A percentile compares a stretch with the other conserved stretches of the same genome.
Evolutionary conservation across 352 stramenopile genomes (phyloP).

Genomic region (Phytopythium ostracodes): DNA sequence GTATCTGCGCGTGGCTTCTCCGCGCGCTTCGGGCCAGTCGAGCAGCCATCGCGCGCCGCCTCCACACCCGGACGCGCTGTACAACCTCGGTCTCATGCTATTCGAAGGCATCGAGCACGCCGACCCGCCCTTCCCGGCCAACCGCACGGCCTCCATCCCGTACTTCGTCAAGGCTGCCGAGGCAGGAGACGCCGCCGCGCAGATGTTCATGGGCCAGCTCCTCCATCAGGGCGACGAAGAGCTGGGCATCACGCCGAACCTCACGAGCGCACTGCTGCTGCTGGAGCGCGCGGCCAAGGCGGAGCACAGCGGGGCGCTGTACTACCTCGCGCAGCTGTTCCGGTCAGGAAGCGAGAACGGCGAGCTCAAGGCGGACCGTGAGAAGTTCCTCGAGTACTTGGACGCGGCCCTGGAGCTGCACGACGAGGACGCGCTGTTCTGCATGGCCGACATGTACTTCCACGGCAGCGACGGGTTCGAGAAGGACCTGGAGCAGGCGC

Average conservation of each 20-base stretch:
- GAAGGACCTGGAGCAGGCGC: slow-evolving; percentile 64
- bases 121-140: slow-evolving; percentile 53
- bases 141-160: slow-evolving; percentile 54
- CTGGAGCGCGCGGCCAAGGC: slow-evolving; percentile 69
- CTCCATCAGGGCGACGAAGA: slow-evolving; percentile 75
- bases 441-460: slow-evolving; percentile 86
- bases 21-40: slow-evolving; percentile 21
- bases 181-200: slow-evolving; percentile 66
- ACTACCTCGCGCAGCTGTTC: slow-evolving; percentile 87
- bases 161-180: slow-evolving; percentile 82
- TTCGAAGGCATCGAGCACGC: slow-evolving; percentile 72
- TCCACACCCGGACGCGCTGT: slow-evolving; percentile 75
- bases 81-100: slow-evolving; percentile 80
- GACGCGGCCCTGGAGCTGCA: slow-evolving; percentile 53
- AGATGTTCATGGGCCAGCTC: slow-evolving; percentile 86
- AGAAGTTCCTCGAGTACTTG: slow-evolving; percentile 64
- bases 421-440: slow-evolving; percentile 76
- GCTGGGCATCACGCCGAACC: slow-evolving; percentile 56
- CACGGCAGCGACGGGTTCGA: slow-evolving; percentile 76
- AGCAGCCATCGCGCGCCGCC: slow-evolving; percentile 15
- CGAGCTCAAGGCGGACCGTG: slow-evolving; percentile 35
- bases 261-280: slow-evolving; percentile 65
- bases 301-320: slow-evolving; percentile 68
- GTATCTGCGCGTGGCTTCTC: slow-evolving; percentile 58
- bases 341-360: slow-evolving; percentile 62